These are phyloP conservation scores for Fusarium ramigenum DNA, from an alignment of 2,329 filamentous ascomycete genomes.

Conservation along the genomic window DNA sequence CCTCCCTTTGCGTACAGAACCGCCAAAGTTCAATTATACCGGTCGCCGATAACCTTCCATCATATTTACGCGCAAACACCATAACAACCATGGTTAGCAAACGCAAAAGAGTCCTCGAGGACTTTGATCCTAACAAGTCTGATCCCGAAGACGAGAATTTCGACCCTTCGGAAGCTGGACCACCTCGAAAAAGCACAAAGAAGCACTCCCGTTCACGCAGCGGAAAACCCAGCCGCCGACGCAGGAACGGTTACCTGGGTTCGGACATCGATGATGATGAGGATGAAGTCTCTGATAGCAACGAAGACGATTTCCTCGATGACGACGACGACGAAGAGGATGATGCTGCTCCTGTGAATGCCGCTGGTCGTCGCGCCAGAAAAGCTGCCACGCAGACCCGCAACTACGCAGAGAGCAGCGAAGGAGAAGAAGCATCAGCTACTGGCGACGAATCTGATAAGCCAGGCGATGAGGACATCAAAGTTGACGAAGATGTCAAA, in stretches of 20 bases:
- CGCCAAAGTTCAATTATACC: slow-evolving; percentile 22
- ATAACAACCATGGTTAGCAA: slow-evolving; percentile 52
- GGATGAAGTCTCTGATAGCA: slow-evolving; percentile 64
- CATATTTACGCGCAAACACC: not conserved
- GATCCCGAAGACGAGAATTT: slow-evolving; percentile 74
- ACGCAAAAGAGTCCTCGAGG: slow-evolving; percentile 66
- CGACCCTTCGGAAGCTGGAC: slow-evolving; percentile 60
- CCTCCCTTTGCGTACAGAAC: slow-evolving; percentile 26
- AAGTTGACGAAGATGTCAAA: slow-evolving; percentile 40
- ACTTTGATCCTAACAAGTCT: slow-evolving; percentile 73
- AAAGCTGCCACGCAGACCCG: slow-evolving; percentile 56
- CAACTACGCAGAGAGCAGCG: slow-evolving; percentile 60
- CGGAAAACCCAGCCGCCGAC: slow-evolving; percentile 48
- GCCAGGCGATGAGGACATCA: slow-evolving; percentile 41
- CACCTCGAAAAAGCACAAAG: slow-evolving; percentile 53
- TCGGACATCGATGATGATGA: slow-evolving; percentile 70
- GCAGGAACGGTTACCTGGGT: slow-evolving; percentile 60
- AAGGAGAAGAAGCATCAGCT: slow-evolving; percentile 53
- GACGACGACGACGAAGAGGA: slow-evolving; percentile 58
- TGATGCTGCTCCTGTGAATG: slow-evolving; percentile 55
- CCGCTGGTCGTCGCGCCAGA: slow-evolving; percentile 59
- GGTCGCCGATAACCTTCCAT: slow-evolving; percentile 3
- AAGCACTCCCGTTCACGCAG: slow-evolving; percentile 53
- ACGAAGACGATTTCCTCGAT: slow-evolving; percentile 60
- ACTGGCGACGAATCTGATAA: slow-evolving; percentile 44